Conservation (phyloP, 768 basidiomycete genomes). For the Lactifluus piperatus region DNA sequence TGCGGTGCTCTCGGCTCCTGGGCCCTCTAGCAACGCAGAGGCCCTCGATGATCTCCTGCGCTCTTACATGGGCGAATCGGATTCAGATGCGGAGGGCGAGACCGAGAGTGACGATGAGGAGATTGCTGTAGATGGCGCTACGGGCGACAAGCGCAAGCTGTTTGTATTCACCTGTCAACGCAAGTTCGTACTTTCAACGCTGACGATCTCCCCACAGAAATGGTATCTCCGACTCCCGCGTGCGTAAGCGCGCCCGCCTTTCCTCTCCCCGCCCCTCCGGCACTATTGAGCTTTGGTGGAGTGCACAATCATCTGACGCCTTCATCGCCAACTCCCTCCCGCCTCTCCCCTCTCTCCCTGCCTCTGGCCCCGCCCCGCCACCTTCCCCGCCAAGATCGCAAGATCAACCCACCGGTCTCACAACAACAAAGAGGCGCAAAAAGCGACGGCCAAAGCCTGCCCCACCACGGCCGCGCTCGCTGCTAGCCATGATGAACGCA, state of each 20-base stretch:
- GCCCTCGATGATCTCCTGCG: neutral
- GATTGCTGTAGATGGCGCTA: conserved; percentile 26
- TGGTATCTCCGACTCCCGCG: conserved; percentile 33
- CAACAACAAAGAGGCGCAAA: conserved; percentile 24
- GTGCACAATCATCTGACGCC: conserved; percentile 16
- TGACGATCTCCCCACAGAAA: conserved; percentile 21
- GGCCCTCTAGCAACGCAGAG: conserved; percentile 1
- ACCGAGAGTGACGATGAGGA: conserved; percentile 25
- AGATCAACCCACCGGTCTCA: conserved; percentile 21
- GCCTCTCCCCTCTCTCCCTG: conserved; percentile 17
- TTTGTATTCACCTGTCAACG: conserved; percentile 19
- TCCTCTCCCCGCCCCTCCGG: conserved; percentile 20
- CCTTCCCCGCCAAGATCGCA: conserved; percentile 18
- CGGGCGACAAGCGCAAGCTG: conserved; percentile 63
- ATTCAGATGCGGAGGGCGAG: conserved; percentile 22
- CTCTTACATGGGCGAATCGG: conserved; percentile 18
- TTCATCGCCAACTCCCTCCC: conserved; percentile 19
- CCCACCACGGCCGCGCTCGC: conserved; percentile 27
- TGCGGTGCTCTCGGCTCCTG: conserved; percentile 16
- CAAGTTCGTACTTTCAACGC: neutral
- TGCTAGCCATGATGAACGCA: conserved; percentile 63
- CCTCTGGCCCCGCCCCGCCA: conserved; percentile 20
- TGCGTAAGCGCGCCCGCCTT: conserved; percentile 55
- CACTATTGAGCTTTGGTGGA: conserved; percentile 21
- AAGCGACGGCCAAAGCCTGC: conserved; percentile 29